A percentile compares a stretch with the other conserved stretches of the same genome.
Conservation (phyloP, 495 filamentous ascomycete species). For the Annulohypoxylon nitens region DNA sequence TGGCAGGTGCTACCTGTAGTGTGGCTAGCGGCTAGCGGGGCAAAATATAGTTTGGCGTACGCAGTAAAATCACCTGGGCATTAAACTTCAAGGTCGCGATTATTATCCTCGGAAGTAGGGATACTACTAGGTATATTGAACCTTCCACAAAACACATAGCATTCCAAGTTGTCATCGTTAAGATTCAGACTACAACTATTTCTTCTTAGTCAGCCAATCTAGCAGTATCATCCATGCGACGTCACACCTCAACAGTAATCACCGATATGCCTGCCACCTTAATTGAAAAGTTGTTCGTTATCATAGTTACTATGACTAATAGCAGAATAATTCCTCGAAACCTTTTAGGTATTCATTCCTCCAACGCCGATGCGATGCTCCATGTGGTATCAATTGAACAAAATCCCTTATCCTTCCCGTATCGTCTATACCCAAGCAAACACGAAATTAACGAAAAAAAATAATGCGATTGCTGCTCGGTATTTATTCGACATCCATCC, state of each 20-base stretch:
- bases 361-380: constrained; percentile 22
- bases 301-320: constrained; percentile 1
- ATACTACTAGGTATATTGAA: too few species aligned
- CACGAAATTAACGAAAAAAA: neutral
- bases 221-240: neutral
- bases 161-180: too few species aligned
- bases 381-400: constrained; percentile 18
- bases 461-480: neutral
- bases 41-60: too few species aligned
- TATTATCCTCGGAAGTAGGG: too few species aligned
- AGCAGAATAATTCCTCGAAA: neutral
- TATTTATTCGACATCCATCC: neutral
- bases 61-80: too few species aligned
- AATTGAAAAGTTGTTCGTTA: neutral
- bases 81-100: too few species aligned
- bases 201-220: neutral
- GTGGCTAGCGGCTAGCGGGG: too few species aligned
- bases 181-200: neutral
- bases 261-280: too few species aligned
- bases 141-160: too few species aligned
- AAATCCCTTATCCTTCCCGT: neutral
- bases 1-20: too few species aligned
- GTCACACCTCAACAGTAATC: neutral
- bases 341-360: neutral
- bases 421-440: neutral